These are phyloP conservation scores for Podospora pseudopauciseta DNA, from an alignment of 495 filamentous ascomycete species.

Conservation along the genomic window DNA sequence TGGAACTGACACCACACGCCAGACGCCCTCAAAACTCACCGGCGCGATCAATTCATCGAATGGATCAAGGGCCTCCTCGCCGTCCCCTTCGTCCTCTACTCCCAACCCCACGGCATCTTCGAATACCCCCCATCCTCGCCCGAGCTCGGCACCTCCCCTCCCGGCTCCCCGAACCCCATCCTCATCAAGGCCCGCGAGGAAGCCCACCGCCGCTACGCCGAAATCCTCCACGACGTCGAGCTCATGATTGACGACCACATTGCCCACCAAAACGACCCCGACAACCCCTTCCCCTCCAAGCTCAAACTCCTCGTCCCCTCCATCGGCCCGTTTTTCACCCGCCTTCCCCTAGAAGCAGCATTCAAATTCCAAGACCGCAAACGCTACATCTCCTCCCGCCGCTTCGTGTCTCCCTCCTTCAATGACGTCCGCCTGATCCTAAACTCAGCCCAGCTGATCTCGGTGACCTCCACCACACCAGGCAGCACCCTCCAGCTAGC, in stretches of 20 bases:
- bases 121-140: constrained; percentile 49
- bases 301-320: constrained; percentile 87
- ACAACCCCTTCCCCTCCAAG: constrained; percentile 70
- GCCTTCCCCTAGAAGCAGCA: constrained; percentile 76
- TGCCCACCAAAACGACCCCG: constrained; percentile 57
- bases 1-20: background rate
- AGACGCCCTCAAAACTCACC: constrained; percentile 89
- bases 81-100: constrained; percentile 95
- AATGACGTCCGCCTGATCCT: constrained; percentile 92
- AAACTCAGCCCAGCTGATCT: constrained; percentile 92
- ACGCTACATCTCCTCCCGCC: constrained; percentile 81
- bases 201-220: constrained; percentile 79
- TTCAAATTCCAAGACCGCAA: constrained; percentile 85
- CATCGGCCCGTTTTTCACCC: constrained; percentile 89
- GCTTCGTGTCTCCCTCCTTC: constrained; percentile 95
- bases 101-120: constrained; percentile 82
- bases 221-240: constrained; percentile 95
- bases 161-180: constrained; percentile 6
- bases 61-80: constrained; percentile 81
- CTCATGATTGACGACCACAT: constrained; percentile 89
- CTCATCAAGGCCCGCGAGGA: constrained; percentile 60
- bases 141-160: background rate
- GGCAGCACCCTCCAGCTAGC: constrained; percentile 70
- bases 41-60: constrained; percentile 77
- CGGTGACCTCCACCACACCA: constrained; percentile 53